Conservation (phyloP, 352 stramenopile species). For the Phytophthora tubulina region DNA sequence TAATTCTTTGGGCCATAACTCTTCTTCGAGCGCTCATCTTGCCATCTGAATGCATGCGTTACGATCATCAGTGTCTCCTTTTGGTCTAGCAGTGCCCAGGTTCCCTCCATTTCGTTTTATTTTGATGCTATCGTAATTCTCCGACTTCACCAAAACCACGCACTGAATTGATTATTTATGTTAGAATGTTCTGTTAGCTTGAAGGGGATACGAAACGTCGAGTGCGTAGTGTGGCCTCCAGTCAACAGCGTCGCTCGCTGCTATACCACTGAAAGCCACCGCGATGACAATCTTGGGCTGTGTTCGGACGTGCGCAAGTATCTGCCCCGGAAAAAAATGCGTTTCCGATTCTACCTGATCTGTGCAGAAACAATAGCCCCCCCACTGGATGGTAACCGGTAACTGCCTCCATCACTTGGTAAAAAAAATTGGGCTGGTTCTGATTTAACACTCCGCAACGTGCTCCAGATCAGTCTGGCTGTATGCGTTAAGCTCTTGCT, state of each 20-base stretch:
- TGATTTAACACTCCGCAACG: not conserved
- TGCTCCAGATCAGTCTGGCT: not conserved
- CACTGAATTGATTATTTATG: no score
- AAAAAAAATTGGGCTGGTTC: not conserved
- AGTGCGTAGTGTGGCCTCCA: constrained; percentile 45
- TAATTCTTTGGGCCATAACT: no score
- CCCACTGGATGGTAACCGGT: not conserved
- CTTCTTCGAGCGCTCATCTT: no score
- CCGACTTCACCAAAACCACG: no score
- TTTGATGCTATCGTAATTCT: no score
- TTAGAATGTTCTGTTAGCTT: constrained; percentile 13
- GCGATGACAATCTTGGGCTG: constrained; percentile 37
- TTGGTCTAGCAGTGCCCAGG: no score
- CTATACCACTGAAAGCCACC: constrained; percentile 1
- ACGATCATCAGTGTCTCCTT: no score
- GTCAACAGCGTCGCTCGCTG: constrained; percentile 37
- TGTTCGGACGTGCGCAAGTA: constrained; percentile 30
- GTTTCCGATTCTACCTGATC: constrained; percentile 46
- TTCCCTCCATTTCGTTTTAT: no score
- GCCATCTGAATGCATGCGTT: no score
- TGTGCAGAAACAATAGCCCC: constrained; percentile 32
- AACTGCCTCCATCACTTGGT: not conserved
- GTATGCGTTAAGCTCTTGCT: not conserved
- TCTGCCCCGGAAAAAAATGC: constrained; percentile 33
- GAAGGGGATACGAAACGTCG: constrained; percentile 44